Evolutionary conservation across 768 basidiomycete genomes (phyloP), one percentile per base, ranked within the genome.

Genomic region (Pulveroboletus sp.): DNA sequence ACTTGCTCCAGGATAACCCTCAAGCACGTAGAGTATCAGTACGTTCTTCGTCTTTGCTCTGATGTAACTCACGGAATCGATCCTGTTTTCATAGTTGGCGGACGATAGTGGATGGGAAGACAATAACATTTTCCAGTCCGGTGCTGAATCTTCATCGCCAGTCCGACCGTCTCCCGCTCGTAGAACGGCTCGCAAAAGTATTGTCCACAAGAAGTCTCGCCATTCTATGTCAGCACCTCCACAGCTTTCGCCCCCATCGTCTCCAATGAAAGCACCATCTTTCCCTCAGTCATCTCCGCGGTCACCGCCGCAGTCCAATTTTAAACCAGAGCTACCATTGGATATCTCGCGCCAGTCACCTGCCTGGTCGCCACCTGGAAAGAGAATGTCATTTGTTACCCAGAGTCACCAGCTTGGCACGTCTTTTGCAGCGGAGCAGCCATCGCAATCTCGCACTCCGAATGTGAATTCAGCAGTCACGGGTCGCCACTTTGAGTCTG

Each of bases 91-190:
- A 33, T 14, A 74, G 71, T 18, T 62, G 50, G 69, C 63, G 24
- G 85, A 87, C 35, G 87, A 89, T 46, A 90, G 88, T 58, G 88
- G 87, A 31, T 92, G 89, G 89, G 89, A 92, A 61, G 89, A 91
- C 56, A 90, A 89, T 61, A 92, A 93, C 55, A 81, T 90, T 27
- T 93, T 93, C 65, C 89, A 93, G 62, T 90, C 88, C 8, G 89
- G 88, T n/a, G 85, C 85, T 5, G 89, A 92, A 58, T 86, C 85
- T n/a, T 88, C 88, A 7, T 90, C 88, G 12, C 89, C 89, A 31
- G 67, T 64, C 9, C 83, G 83, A 15, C 81, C 85, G 32, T 78
- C 83, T 6, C 85, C 83, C 39, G 51, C 69, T 51, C 69, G 73
- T 56, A 75, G 76, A 67, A 55, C 72, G 39, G 62, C 75, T 50